Evolutionary conservation across 768 basidiomycete species (phyloP).

Genomic region (Crepidotus variabilis): DNA sequence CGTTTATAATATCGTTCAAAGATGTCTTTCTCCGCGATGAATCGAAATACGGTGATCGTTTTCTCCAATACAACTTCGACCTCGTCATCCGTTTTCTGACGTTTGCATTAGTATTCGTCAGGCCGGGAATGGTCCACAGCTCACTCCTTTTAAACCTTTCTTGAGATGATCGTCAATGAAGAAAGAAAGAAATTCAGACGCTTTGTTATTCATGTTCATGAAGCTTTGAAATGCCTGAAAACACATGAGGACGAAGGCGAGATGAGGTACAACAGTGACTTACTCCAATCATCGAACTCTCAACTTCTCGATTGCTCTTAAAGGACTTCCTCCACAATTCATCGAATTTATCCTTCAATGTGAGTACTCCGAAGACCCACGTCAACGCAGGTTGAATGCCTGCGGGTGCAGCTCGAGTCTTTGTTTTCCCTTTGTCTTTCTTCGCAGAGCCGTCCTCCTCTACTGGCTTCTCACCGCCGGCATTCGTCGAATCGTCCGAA

Average conservation of each 20-base stretch:
- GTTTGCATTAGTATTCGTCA: slow-evolving; percentile 3
- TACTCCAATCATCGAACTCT: slow-evolving; percentile 84
- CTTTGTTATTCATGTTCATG: slow-evolving; percentile 82
- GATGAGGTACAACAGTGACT: slow-evolving; percentile 11
- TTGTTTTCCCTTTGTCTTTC: slow-evolving; percentile 37
- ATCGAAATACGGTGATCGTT: slow-evolving; percentile 94
- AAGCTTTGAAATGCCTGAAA: slow-evolving; percentile 87
- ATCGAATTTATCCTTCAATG: slow-evolving; percentile 92
- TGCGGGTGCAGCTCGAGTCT: slow-evolving; percentile 38
- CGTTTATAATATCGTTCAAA: slow-evolving; percentile 98
- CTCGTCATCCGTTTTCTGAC: slow-evolving; percentile 91
- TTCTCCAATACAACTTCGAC: slow-evolving; percentile 90
- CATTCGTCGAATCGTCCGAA: slow-evolving; percentile 34
- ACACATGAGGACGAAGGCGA: not conserved
- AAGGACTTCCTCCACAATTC: slow-evolving; percentile 69
- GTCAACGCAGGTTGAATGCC: slow-evolving; percentile 65
- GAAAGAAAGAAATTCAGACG: slow-evolving; percentile 92
- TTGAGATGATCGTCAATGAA: slow-evolving; percentile 97
- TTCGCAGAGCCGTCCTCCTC: slow-evolving; percentile 21
- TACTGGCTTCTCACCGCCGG: slow-evolving; percentile 21
- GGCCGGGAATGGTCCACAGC: slow-evolving; percentile 22
- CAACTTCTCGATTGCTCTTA: slow-evolving; percentile 67
- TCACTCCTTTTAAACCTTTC: slow-evolving; percentile 90
- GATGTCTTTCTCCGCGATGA: slow-evolving; percentile 90
- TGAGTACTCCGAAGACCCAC: slow-evolving; percentile 92